phyloP scores from a whole-genome alignment of 129 eudicot species.

The Sambucus nigra region DNA sequence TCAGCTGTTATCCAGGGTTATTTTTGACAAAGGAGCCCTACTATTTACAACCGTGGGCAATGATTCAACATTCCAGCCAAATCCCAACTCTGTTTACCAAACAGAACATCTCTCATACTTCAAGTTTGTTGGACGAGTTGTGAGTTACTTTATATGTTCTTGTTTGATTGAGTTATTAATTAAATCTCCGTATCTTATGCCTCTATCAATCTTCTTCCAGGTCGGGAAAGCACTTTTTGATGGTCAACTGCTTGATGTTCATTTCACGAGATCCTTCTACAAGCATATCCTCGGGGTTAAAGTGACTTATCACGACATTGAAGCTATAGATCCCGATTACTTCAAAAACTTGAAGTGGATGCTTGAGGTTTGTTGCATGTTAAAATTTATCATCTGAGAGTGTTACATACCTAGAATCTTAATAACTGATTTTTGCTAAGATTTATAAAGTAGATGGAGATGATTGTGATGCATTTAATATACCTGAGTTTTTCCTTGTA shows the following conservation, averaged over 20 bases:
- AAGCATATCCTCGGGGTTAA: slow-evolving; percentile 95
- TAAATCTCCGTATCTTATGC: slow-evolving; percentile 3
- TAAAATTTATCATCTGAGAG: not conserved
- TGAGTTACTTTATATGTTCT: slow-evolving; percentile 30
- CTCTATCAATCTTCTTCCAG: slow-evolving; percentile 23
- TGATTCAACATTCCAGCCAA: slow-evolving; percentile 93
- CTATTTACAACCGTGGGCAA: slow-evolving; percentile 95
- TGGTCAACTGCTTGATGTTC: slow-evolving; percentile 95
- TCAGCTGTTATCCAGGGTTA: slow-evolving; percentile 85
- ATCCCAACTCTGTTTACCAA: slow-evolving; percentile 96
- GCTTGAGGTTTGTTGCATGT: slow-evolving; percentile 68
- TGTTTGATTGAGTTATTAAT: not conserved
- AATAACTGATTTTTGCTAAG: not conserved
- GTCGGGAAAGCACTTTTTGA: slow-evolving; percentile 96
- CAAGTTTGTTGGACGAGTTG: slow-evolving; percentile 97
- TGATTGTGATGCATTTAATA: not conserved
- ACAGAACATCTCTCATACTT: slow-evolving; percentile 98
- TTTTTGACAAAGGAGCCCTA: slow-evolving; percentile 92
- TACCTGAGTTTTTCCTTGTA: not conserved
- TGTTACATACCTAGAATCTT: not conserved
- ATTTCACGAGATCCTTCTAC: slow-evolving; percentile 95
- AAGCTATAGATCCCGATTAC: slow-evolving; percentile 96
- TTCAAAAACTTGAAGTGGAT: slow-evolving; percentile 95
- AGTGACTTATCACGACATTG: slow-evolving; percentile 98
- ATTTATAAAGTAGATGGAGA: not conserved